Evolutionary conservation across 2,329 filamentous ascomycete genomes (phyloP).

Genomic region (Aspergillus tubingensis): DNA sequence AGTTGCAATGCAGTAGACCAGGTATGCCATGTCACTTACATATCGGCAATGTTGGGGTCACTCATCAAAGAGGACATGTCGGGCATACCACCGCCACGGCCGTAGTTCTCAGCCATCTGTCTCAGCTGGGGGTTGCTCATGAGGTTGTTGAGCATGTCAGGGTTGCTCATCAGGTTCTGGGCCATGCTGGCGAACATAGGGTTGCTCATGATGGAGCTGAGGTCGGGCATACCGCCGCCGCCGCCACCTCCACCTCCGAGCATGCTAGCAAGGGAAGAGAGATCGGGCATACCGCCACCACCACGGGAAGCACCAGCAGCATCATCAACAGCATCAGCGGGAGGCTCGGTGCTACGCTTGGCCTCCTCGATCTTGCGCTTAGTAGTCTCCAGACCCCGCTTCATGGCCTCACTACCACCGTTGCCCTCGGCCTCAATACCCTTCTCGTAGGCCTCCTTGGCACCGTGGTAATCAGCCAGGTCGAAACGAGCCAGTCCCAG

Average conservation of each 20-base stretch:
- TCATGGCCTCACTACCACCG: conserved; percentile 95
- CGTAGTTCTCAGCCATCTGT: conserved; percentile 82
- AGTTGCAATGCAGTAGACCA: conserved; percentile 3
- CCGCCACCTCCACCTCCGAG: conserved; percentile 63
- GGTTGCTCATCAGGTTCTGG: conserved; percentile 96
- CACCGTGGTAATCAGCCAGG: conserved; percentile 83
- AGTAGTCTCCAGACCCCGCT: conserved; percentile 92
- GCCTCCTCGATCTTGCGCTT: conserved; percentile 84
- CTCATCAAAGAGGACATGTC: conserved; percentile 84
- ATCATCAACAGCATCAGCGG: conserved; percentile 55
- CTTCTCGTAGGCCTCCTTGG: conserved; percentile 90
- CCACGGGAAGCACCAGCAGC: conserved; percentile 48
- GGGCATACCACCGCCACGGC: conserved; percentile 77
- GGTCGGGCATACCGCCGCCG: conserved; percentile 76
- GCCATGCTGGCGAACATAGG: conserved; percentile 98
- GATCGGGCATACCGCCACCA: conserved; percentile 67
- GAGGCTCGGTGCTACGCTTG: conserved; percentile 55
- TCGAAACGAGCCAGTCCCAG: conserved; percentile 90
- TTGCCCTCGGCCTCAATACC: conserved; percentile 94
- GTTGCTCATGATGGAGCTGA: conserved; percentile 88
- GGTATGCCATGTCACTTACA: conserved; percentile 65
- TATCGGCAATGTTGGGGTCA: conserved; percentile 86
- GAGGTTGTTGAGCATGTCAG: conserved; percentile 83
- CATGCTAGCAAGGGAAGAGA: conserved; percentile 71
- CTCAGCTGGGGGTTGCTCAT: conserved; percentile 91